Conservation (phyloP, 306 rosid species). For the Abrus precatorius region DNA sequence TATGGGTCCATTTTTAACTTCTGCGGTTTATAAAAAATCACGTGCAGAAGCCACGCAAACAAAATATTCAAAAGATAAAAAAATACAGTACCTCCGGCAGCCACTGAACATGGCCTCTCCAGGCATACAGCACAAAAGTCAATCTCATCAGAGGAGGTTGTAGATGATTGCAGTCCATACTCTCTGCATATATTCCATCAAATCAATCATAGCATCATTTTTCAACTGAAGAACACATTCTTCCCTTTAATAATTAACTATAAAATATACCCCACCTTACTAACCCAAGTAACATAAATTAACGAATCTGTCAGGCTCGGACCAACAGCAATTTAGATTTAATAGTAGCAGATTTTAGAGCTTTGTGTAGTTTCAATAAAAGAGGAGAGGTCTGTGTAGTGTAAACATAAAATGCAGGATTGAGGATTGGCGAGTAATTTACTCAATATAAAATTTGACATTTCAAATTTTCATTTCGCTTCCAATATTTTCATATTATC, state of each 20-base stretch:
- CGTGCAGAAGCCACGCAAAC: background rate
- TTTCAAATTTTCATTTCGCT: background rate
- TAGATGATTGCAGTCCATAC: slow-evolving; percentile 73
- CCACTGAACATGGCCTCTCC: slow-evolving; percentile 91
- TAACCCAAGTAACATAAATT: background rate
- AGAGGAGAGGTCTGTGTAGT: background rate
- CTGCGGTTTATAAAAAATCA: background rate
- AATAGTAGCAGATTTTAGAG: slow-evolving; percentile 18
- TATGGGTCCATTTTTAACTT: slow-evolving; percentile 13
- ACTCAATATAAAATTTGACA: slow-evolving; percentile 24
- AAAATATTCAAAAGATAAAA: slow-evolving; percentile 34
- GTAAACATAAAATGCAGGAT: background rate
- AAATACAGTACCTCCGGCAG: slow-evolving; percentile 79
- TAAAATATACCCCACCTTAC: slow-evolving; percentile 4
- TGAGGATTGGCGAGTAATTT: background rate
- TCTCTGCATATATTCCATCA: slow-evolving; percentile 74
- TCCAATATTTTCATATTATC: slow-evolving; percentile 10
- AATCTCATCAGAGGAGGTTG: slow-evolving; percentile 66
- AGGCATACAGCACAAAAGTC: slow-evolving; percentile 93
- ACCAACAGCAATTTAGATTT: slow-evolving; percentile 1
- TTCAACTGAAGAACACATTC: slow-evolving; percentile 12
- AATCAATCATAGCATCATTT: slow-evolving; percentile 45
- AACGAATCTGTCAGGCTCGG: slow-evolving; percentile 10
- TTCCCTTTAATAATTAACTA: slow-evolving; percentile 12
- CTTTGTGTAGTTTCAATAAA: background rate